These are phyloP conservation scores for Paralagenidium karlingii DNA, from an alignment of 352 stramenopile genomes.

Conservation along the genomic window DNA sequence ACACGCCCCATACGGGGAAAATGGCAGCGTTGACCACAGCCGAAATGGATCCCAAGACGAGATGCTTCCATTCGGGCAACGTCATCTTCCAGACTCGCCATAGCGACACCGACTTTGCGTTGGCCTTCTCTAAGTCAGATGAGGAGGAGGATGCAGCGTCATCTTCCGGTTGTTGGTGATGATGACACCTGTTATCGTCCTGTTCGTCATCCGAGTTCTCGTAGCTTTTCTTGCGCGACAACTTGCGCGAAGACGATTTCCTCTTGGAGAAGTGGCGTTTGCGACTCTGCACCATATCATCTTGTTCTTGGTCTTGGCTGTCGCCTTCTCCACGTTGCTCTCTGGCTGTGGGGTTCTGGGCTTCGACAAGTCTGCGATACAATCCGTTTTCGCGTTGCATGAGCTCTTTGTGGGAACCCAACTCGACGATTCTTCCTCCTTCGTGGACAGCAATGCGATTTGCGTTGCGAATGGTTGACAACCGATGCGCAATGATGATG, in stretches of 20 bases:
- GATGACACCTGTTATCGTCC: too few species aligned
- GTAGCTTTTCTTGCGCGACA: too few species aligned
- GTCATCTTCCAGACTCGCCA: conserved; percentile 36
- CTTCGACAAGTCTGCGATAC: conserved; percentile 29
- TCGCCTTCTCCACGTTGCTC: too few species aligned
- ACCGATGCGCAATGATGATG: conserved; percentile 89
- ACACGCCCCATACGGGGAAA: conserved; percentile 32
- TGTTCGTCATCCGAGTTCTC: too few species aligned
- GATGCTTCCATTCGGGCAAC: conserved; percentile 24
- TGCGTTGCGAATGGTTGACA: conserved; percentile 89
- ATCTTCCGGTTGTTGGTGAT: too few species aligned
- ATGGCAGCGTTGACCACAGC: conserved; percentile 24
- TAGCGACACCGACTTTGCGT: conserved; percentile 1
- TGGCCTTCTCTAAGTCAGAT: background rate
- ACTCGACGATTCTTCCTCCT: conserved; percentile 84
- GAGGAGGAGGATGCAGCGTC: background rate
- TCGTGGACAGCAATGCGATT: conserved; percentile 93
- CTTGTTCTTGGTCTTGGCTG: background rate
- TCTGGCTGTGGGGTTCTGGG: conserved; percentile 9
- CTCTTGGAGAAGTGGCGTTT: too few species aligned
- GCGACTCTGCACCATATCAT: background rate
- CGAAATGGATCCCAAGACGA: conserved; percentile 20
- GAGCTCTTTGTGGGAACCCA: conserved; percentile 88
- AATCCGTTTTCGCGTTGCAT: conserved; percentile 33
- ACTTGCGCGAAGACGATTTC: too few species aligned